A percentile compares a stretch with the other conserved stretches of the same genome.
Conservation (phyloP, 2,329 filamentous ascomycete genomes). For the Talaromyces sp. region DNA sequence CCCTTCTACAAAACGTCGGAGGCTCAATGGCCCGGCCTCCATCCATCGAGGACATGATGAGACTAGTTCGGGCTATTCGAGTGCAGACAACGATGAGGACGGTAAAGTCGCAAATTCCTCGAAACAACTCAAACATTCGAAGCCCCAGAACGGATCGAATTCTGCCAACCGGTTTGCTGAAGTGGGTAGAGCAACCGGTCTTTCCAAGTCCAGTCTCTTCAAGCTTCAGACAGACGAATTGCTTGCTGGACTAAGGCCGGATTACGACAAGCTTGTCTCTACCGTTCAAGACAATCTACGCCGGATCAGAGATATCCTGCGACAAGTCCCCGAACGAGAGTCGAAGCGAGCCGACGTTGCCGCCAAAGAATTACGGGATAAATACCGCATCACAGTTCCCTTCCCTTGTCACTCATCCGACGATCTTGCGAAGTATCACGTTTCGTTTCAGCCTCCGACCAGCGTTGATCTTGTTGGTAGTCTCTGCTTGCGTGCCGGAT, state of each 20-base stretch:
- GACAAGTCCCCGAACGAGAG: conserved; percentile 49
- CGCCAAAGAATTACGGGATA: conserved; percentile 60
- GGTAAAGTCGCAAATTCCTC: not conserved
- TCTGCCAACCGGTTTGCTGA: conserved; percentile 26
- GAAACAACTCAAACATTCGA: conserved; percentile 14
- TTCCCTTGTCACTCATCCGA: conserved; percentile 76
- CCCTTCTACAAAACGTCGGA: conserved; percentile 10
- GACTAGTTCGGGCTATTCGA: not conserved
- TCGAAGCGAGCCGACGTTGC: conserved; percentile 59
- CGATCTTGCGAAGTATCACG: conserved; percentile 72
- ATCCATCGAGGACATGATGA: not conserved
- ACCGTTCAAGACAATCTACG: conserved; percentile 51
- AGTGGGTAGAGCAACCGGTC: conserved; percentile 41
- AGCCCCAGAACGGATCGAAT: not conserved
- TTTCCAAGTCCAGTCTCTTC: conserved; percentile 63
- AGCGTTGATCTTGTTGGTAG: conserved; percentile 86
- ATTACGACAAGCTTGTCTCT: conserved; percentile 53
- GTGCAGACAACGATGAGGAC: not conserved
- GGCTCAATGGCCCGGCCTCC: conserved; percentile 10
- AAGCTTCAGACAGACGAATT: conserved; percentile 64
- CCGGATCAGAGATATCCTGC: conserved; percentile 53
- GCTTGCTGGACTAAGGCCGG: conserved; percentile 52
- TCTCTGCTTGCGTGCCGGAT: conserved; percentile 70
- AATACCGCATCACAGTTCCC: conserved; percentile 66
- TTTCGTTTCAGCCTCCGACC: conserved; percentile 69